These are phyloP conservation scores for Kwoniella heveanensis DNA, from an alignment of 768 basidiomycete species.

Conservation along the genomic window DNA sequence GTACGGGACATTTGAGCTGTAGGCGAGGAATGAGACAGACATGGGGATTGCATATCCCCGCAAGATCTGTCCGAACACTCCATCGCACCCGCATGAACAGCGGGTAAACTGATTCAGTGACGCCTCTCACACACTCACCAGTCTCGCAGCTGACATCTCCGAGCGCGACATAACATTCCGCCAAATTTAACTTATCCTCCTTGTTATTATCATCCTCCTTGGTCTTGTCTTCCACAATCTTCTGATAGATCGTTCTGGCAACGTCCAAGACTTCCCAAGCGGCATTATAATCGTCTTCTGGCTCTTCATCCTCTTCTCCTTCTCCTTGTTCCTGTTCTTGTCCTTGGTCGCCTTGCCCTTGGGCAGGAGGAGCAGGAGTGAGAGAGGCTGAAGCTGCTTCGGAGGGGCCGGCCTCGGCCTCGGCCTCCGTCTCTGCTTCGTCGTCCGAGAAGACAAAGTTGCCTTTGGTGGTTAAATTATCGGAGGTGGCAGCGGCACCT, in stretches of 20 bases:
- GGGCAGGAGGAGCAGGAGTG: neutral
- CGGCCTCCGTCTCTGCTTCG: constrained; percentile 21
- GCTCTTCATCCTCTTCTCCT: constrained; percentile 57
- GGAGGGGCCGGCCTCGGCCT: constrained; percentile 14
- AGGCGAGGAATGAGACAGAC: no score
- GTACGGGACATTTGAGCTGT: no score
- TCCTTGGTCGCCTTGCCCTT: neutral
- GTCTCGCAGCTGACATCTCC: constrained; percentile 98
- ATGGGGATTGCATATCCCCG: no score
- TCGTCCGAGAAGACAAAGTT: constrained; percentile 33
- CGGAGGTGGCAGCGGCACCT: constrained; percentile 23
- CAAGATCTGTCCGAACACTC: no score
- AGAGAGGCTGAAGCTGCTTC: constrained; percentile 44
- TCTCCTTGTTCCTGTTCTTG: constrained; percentile 58
- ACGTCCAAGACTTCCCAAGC: constrained; percentile 98
- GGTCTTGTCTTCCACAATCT: constrained; percentile 60
- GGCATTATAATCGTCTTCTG: constrained; percentile 96
- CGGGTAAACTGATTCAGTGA: no score
- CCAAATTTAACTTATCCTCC: constrained; percentile 67
- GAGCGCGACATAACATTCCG: constrained; percentile 84
- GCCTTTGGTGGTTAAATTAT: constrained; percentile 7
- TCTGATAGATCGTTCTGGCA: constrained; percentile 81
- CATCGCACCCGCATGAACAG: no score
- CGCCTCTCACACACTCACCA: constrained; percentile 66
- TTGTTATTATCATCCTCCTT: constrained; percentile 56